A percentile compares a stretch with the other conserved stretches of the same genome.
These are phyloP conservation scores for Podosphaera fusca DNA, from an alignment of 2,329 filamentous ascomycete genomes.

Conservation along the genomic window DNA sequence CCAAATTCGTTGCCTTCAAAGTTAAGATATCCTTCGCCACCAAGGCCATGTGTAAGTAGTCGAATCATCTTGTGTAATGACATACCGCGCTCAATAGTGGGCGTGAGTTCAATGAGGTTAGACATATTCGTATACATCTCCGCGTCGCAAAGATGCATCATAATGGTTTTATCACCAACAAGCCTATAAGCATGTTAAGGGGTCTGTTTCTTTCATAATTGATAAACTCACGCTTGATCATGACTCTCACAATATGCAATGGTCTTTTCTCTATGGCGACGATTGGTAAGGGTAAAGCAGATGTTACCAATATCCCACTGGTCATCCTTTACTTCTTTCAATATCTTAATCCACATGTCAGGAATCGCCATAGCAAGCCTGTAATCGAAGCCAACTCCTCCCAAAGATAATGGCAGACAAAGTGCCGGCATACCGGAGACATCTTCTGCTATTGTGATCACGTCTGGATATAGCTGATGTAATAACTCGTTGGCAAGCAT, in stretches of 20 bases:
- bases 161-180: slow-evolving; percentile 85
- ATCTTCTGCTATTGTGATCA: slow-evolving; percentile 86
- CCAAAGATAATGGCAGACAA: slow-evolving; percentile 62
- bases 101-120: slow-evolving; percentile 55
- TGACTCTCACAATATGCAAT: slow-evolving; percentile 96
- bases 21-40: slow-evolving; percentile 92
- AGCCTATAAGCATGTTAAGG: slow-evolving; percentile 30
- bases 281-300: slow-evolving; percentile 71
- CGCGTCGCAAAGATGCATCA: slow-evolving; percentile 96
- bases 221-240: slow-evolving; percentile 62
- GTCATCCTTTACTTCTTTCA: slow-evolving; percentile 74
- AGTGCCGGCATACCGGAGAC: slow-evolving; percentile 98
- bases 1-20: slow-evolving; percentile 98
- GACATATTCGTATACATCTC: slow-evolving; percentile 99
- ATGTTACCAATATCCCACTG: slow-evolving; percentile 79
- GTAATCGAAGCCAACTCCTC: slow-evolving; percentile 92
- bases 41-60: slow-evolving; percentile 70
- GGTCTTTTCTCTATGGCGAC: slow-evolving; percentile 88
- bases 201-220: slow-evolving; percentile 7
- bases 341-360: slow-evolving; percentile 96
- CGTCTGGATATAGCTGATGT: slow-evolving; percentile 66
- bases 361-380: slow-evolving; percentile 92
- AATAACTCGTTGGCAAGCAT: slow-evolving; percentile 95
- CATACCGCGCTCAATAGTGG: slow-evolving; percentile 75
- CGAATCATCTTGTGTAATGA: slow-evolving; percentile 94